Evolutionary conservation across 148 eudicot species (phyloP).

Genomic region (Silene conica): DNA sequence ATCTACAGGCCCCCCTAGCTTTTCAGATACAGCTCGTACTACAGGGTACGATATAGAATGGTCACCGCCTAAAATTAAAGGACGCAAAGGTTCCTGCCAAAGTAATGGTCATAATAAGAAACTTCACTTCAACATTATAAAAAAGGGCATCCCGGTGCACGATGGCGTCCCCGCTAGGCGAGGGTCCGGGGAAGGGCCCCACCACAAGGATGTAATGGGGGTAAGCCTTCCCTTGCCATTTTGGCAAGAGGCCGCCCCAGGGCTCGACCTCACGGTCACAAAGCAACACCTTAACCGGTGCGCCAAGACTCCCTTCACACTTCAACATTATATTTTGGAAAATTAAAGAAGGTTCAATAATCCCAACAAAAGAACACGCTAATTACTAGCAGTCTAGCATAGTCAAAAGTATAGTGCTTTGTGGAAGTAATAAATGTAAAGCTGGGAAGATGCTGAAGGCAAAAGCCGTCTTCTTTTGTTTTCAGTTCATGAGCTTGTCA

Average conservation of each 20-base stretch:
- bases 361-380: not conserved
- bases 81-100: slow-evolving; percentile 76
- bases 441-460: not conserved
- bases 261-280: too few relatives aligned
- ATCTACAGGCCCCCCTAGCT: slow-evolving; percentile 94
- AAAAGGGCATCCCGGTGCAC: too few relatives aligned
- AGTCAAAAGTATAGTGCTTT: not conserved
- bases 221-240: too few relatives aligned
- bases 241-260: too few relatives aligned
- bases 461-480: not conserved
- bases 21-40: slow-evolving; percentile 90
- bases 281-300: too few relatives aligned
- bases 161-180: too few relatives aligned
- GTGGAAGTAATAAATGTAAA: not conserved
- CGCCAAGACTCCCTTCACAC: too few relatives aligned
- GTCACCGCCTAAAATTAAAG: slow-evolving; percentile 92
- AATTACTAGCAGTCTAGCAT: not conserved
- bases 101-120: slow-evolving; percentile 9
- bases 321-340: not conserved
- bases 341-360: not conserved
- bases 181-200: too few relatives aligned
- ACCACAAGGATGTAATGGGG: too few relatives aligned
- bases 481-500: not conserved
- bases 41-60: slow-evolving; percentile 94
- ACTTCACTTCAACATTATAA: not conserved